Base-by-base conservation (phyloP, 2,329 filamentous ascomycete species). In the Fusarium cicatricum region DNA sequence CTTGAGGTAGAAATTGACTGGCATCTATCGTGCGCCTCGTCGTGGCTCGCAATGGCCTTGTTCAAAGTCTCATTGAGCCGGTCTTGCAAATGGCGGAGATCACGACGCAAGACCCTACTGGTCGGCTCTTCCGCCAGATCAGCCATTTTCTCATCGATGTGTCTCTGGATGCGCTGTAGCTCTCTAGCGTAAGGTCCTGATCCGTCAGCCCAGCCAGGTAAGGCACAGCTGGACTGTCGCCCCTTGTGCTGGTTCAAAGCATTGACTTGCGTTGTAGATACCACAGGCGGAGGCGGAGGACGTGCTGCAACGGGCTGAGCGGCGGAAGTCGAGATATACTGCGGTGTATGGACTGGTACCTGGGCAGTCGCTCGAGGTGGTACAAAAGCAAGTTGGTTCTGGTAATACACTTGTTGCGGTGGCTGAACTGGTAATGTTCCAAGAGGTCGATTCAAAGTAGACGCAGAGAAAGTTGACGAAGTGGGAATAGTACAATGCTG, bases 21-120 rank as follows among this genome's bases (percentile, higher is more conserved):
- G 4, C 31, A 53, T 46, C 32, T 48, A 6, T 37, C 11, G 14
- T 47, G 47, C 2, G 42, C 32, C 5, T n/a, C 29, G 14, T 42
- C 55, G 5, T 54, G 52, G 14, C 41, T 42, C 9, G 54, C 51
- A 12, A 66, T 69, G 7, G 62, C 65, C n/a, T 56, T 53, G 50
- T 75, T 70, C 19, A 75, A 26, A 4, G 65, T 64, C 16, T 44
- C 36, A 37, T 75, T 73, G 19, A 75, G 65, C 37, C 65, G 54
- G 32, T 65, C 47, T 43, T 74, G 73, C 2, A 74, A 58, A n/a
- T 38, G 52, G 10, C 67, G 58, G 31, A 70, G 36, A 9, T 71
- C 62, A 7, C 50, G 49, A 14, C 66, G 65, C n/a, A 75, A 46
- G 3, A 48, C 34, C 11, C 28, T 17, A 21, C 71, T 59, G 15